phyloP scores from a whole-genome alignment of 2,329 filamentous ascomycete species.

The Cladosporium sp. region DNA sequence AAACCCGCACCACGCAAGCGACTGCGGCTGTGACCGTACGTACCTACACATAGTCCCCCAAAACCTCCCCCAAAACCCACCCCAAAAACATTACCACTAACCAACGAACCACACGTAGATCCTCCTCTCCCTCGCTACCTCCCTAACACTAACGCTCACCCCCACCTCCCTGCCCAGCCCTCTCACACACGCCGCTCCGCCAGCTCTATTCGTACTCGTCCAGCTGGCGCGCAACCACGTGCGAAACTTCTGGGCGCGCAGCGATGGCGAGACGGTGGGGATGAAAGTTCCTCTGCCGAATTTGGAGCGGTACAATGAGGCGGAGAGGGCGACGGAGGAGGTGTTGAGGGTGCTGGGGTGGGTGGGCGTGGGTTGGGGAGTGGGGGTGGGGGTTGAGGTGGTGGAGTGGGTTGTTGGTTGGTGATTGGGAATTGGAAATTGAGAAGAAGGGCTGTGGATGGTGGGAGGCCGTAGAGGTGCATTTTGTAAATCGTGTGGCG shows the following conservation, averaged over 20 bases:
- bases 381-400: conserved; percentile 30
- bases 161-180: neutral
- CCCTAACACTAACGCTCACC: conserved; percentile 22
- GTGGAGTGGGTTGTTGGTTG: too few relatives aligned
- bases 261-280: conserved; percentile 27
- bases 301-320: conserved; percentile 33
- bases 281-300: conserved; percentile 29
- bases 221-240: conserved; percentile 26
- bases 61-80: too few relatives aligned
- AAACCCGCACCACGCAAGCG: conserved; percentile 43
- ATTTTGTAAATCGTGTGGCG: too few relatives aligned
- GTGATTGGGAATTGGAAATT: too few relatives aligned
- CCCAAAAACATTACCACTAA: too few relatives aligned
- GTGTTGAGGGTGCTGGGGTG: conserved; percentile 31
- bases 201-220: conserved; percentile 9
- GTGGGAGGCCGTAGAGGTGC: too few relatives aligned
- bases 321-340: conserved; percentile 29
- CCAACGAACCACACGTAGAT: conserved; percentile 20
- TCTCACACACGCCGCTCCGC: conserved; percentile 1
- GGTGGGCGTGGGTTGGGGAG: too few relatives aligned
- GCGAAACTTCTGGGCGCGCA: conserved; percentile 33
- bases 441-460: conserved; percentile 3
- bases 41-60: too few relatives aligned
- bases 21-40: conserved; percentile 37
- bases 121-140: conserved; percentile 26